These are phyloP conservation scores for Nakazawaea holstii DNA, from an alignment of 805 yeast species.

Conservation along the genomic window DNA sequence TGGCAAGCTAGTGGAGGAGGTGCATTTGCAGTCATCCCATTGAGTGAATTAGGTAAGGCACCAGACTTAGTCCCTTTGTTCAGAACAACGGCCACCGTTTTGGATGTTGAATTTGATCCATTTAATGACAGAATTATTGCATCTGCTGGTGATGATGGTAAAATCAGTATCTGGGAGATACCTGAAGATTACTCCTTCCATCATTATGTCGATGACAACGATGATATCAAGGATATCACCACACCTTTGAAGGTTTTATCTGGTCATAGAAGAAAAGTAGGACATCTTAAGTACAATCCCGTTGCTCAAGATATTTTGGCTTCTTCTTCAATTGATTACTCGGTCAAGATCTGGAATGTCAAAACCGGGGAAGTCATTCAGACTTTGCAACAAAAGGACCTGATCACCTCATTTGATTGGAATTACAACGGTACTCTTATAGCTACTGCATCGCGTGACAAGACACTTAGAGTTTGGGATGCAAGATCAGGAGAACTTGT, in stretches of 20 bases:
- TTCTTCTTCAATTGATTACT: slow-evolving; percentile 83
- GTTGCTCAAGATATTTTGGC: slow-evolving; percentile 83
- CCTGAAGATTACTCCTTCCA: slow-evolving; percentile 78
- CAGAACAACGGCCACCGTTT: slow-evolving; percentile 90
- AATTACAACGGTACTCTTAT: slow-evolving; percentile 82
- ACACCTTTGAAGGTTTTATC: slow-evolving; percentile 62
- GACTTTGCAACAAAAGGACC: slow-evolving; percentile 80
- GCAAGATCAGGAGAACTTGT: slow-evolving; percentile 67
- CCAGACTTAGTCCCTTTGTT: slow-evolving; percentile 92
- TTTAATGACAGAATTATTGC: slow-evolving; percentile 72
- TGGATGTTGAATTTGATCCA: slow-evolving; percentile 95
- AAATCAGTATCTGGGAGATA: slow-evolving; percentile 80
- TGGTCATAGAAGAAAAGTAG: slow-evolving; percentile 94
- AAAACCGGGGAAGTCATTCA: slow-evolving; percentile 64
- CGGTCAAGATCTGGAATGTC: slow-evolving; percentile 88
- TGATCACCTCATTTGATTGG: slow-evolving; percentile 90
- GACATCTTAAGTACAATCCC: slow-evolving; percentile 88
- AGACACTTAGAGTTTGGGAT: slow-evolving; percentile 88
- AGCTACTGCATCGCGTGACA: slow-evolving; percentile 90
- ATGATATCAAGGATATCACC: slow-evolving; percentile 54
- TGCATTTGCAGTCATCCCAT: slow-evolving; percentile 91
- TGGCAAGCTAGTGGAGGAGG: slow-evolving; percentile 98
- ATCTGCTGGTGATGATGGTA: slow-evolving; percentile 77
- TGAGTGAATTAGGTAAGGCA: slow-evolving; percentile 80
- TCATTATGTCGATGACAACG: slow-evolving; percentile 46